A percentile compares a stretch with the other conserved stretches of the same genome.
Evolutionary conservation across 257 asterid genomes (phyloP).

Genomic region (Asclepias syriaca): DNA sequence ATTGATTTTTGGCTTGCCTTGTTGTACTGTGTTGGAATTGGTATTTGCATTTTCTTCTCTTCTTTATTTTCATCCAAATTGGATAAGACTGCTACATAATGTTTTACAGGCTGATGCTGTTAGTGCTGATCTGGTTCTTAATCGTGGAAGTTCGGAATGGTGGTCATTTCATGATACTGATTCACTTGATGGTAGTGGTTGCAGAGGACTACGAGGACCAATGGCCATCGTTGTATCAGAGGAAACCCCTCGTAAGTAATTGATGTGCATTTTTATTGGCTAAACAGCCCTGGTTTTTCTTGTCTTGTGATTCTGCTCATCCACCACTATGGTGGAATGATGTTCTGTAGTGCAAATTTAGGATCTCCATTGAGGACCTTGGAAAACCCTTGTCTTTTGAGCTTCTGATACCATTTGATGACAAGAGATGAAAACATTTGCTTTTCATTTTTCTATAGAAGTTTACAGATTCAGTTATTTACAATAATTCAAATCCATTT

Average conservation of each 20-base stretch:
- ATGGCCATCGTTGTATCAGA: constrained; percentile 94
- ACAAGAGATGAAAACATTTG: not conserved
- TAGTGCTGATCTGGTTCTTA: constrained; percentile 71
- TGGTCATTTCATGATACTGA: constrained; percentile 89
- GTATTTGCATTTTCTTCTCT: not conserved
- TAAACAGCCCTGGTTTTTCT: not conserved
- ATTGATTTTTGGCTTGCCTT: not conserved
- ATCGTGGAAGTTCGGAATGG: constrained; percentile 60
- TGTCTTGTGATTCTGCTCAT: not conserved
- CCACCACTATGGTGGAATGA: not conserved
- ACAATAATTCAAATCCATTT: constrained; percentile 18
- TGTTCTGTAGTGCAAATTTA: not conserved
- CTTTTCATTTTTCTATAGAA: too few species aligned
- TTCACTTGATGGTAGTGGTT: constrained; percentile 42
- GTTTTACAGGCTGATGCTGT: constrained; percentile 62
- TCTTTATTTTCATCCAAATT: not conserved
- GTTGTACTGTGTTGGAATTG: not conserved
- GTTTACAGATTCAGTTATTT: constrained; percentile 5
- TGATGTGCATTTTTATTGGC: not conserved
- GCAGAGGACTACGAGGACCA: constrained; percentile 78
- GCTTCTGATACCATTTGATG: too few species aligned
- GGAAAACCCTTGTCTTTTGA: not conserved
- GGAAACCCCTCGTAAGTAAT: constrained; percentile 94
- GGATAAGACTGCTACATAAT: not conserved
- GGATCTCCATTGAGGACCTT: not conserved